phyloP scores from a whole-genome alignment of 2,329 filamentous ascomycete species.

The Gliomastix tumulicola region DNA sequence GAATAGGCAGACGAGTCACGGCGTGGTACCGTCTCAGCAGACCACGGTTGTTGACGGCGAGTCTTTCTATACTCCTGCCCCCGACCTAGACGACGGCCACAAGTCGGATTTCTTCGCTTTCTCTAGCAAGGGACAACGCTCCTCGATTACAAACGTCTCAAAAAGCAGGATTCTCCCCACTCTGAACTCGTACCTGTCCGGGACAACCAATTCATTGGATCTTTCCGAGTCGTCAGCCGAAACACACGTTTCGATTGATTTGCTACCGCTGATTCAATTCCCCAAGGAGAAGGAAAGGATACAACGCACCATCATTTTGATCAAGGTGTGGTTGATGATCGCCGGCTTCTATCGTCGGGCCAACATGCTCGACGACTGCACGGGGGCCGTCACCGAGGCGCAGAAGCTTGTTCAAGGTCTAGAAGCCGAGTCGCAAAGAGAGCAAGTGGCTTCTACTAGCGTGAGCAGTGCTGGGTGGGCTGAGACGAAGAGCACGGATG shows the following conservation, averaged over 20 bases:
- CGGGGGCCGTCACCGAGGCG: conserved; percentile 75
- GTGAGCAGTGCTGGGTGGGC: conserved; percentile 68
- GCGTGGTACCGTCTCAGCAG: conserved; percentile 23
- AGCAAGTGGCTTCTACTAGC: conserved; percentile 54
- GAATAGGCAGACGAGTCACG: conserved; percentile 35
- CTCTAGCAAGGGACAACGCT: conserved; percentile 29
- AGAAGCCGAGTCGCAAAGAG: conserved; percentile 58
- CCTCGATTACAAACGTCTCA: conserved; percentile 32
- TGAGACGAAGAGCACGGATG: conserved; percentile 72
- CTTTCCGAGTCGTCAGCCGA: conserved; percentile 30
- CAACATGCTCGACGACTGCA: conserved; percentile 70
- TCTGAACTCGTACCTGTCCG: conserved; percentile 37
- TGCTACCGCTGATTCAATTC: conserved; percentile 47
- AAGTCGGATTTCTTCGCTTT: conserved; percentile 37
- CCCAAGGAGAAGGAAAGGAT: conserved; percentile 44
- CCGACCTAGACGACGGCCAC: conserved; percentile 23
- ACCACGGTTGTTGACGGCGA: conserved; percentile 43
- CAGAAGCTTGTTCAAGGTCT: conserved; percentile 65
- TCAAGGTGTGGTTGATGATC: conserved; percentile 86
- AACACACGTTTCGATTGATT: conserved; percentile 34
- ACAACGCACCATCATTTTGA: conserved; percentile 47
- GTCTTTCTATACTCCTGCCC: conserved; percentile 39
- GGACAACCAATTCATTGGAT: conserved; percentile 29
- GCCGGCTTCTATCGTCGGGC: conserved; percentile 82
- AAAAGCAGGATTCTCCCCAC: conserved; percentile 34